Percentiles rank a stretch among this genome's conserved stretches.
Conservation (phyloP, 345 rosid species). For the Rhizophora apiculata region DNA sequence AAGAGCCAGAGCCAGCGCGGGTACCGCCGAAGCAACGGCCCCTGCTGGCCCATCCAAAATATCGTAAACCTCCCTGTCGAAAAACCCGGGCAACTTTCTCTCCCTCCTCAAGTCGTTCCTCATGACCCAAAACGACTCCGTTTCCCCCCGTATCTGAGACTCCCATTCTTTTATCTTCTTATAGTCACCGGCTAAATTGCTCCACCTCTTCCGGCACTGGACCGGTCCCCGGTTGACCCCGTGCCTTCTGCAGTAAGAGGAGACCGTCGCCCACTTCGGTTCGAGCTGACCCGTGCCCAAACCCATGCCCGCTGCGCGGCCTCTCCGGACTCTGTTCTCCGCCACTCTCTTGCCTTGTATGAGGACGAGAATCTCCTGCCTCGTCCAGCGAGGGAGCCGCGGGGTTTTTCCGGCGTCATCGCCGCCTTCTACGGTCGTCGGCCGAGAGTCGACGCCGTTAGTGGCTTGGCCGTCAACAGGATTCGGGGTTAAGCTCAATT, state of each 20-base stretch:
- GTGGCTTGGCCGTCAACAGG: constrained; percentile 35
- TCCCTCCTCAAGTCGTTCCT: constrained; percentile 83
- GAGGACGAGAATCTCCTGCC: constrained; percentile 91
- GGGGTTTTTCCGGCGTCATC: constrained; percentile 66
- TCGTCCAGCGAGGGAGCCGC: constrained; percentile 94
- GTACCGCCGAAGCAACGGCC: constrained; percentile 12
- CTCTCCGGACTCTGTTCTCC: constrained; percentile 79
- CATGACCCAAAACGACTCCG: constrained; percentile 95
- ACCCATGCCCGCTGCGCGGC: constrained; percentile 64
- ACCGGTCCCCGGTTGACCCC: constrained; percentile 96
- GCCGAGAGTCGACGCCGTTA: constrained; percentile 40
- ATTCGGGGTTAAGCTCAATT: constrained; percentile 11
- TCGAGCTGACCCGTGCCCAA: constrained; percentile 68
- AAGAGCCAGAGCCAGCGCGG: constrained; percentile 43
- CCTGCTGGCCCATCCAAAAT: constrained; percentile 57
- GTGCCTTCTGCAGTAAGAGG: constrained; percentile 80
- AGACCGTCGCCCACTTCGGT: constrained; percentile 94
- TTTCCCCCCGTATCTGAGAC: constrained; percentile 50
- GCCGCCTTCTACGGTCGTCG: constrained; percentile 37
- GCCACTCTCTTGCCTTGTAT: constrained; percentile 94
- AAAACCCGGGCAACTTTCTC: constrained; percentile 87
- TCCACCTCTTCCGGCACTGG: constrained; percentile 99
- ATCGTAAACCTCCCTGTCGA: constrained; percentile 90
- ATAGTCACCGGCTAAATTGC: constrained; percentile 92
- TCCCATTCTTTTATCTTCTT: constrained; percentile 99